Conservation (phyloP, 768 basidiomycete genomes). For the Mycena polygramma region DNA sequence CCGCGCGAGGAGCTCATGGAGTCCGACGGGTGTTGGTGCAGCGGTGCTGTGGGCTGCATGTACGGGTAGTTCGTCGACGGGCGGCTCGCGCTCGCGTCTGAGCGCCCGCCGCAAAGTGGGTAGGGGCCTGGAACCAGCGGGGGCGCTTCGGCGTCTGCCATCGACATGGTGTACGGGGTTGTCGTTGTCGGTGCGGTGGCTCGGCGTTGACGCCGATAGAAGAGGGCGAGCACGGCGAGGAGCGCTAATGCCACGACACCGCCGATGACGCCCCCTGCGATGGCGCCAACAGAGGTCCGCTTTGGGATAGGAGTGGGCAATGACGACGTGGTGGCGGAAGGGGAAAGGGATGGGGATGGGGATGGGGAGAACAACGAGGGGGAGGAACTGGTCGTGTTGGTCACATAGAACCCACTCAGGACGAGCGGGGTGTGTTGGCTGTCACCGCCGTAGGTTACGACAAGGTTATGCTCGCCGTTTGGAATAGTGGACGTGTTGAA, state of each 20-base stretch:
- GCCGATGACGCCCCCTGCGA: slow-evolving; percentile 37
- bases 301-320: neutral
- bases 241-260: slow-evolving; percentile 23
- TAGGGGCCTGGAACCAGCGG: neutral
- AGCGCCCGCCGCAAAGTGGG: too few relatives aligned
- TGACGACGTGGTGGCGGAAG: neutral
- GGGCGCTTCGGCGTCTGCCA: slow-evolving; percentile 2
- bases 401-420: slow-evolving; percentile 37
- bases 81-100: too few relatives aligned
- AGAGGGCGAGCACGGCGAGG: slow-evolving; percentile 8
- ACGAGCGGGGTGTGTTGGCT: slow-evolving; percentile 37
- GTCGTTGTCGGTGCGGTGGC: neutral
- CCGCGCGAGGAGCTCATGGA: slow-evolving; percentile 17
- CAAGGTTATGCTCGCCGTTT: slow-evolving; percentile 37
- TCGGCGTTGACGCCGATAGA: slow-evolving; percentile 7
- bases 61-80: too few relatives aligned
- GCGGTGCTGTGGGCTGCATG: too few relatives aligned
- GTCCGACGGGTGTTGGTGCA: too few relatives aligned
- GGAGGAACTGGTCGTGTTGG: slow-evolving; percentile 19
- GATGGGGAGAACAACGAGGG: neutral
- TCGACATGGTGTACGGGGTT: slow-evolving; percentile 5
- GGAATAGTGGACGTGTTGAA: slow-evolving; percentile 38
- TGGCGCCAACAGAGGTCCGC: slow-evolving; percentile 24
- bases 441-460: slow-evolving; percentile 39
- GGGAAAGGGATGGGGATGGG: neutral